These are phyloP conservation scores for Penicillium sp. DNA, from an alignment of 2,329 filamentous ascomycete genomes.

Conservation along the genomic window DNA sequence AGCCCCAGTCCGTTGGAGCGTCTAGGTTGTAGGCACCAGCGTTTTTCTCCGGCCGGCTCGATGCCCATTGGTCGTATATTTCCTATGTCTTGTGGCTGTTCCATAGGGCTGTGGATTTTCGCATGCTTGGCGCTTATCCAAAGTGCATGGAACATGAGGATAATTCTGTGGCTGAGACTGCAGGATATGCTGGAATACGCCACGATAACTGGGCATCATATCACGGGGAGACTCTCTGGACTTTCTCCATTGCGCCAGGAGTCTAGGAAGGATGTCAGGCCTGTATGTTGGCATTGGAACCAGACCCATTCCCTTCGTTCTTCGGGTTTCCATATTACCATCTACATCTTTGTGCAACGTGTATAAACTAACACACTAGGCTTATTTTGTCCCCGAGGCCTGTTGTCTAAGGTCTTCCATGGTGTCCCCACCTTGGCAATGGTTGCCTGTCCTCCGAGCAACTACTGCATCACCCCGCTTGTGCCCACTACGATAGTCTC, in stretches of 20 bases:
- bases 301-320: neutral
- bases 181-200: slow-evolving; percentile 14
- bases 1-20: slow-evolving; percentile 3
- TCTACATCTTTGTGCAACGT: neutral
- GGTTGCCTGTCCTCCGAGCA: neutral
- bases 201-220: slow-evolving; percentile 10
- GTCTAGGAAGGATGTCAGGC: neutral
- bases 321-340: neutral
- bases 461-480: slow-evolving; percentile 9
- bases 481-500: slow-evolving; percentile 11
- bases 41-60: slow-evolving; percentile 5
- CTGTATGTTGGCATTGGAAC: neutral
- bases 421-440: slow-evolving; percentile 7
- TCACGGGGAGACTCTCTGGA: neutral
- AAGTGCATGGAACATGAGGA: slow-evolving; percentile 18
- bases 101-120: neutral
- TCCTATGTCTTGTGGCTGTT: slow-evolving; percentile 4
- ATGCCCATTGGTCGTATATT: neutral
- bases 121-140: slow-evolving; percentile 17
- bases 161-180: slow-evolving; percentile 16
- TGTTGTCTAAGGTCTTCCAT: neutral
- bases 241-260: neutral
- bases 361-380: neutral
- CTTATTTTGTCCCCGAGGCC: slow-evolving; percentile 1
- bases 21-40: slow-evolving; percentile 19